These are phyloP conservation scores for Blastomyces silverae DNA, from an alignment of 2,329 filamentous ascomycete species.

Conservation along the genomic window DNA sequence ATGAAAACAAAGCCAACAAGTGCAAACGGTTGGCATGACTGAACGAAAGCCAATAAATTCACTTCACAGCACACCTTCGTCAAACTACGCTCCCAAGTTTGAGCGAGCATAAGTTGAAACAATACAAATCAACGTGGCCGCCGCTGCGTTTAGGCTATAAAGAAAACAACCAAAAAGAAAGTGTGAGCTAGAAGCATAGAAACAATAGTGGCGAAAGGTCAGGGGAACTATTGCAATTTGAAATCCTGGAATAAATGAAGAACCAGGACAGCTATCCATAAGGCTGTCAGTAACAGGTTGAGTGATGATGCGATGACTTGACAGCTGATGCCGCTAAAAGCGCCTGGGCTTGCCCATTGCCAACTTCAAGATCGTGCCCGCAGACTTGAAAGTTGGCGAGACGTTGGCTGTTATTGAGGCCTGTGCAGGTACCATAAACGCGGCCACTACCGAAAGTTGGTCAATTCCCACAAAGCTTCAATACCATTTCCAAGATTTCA, in stretches of 20 bases:
- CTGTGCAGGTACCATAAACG: background rate
- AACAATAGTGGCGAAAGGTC: background rate
- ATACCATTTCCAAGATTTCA: background rate
- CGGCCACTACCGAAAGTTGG: background rate
- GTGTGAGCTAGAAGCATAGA: background rate
- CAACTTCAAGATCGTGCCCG: background rate
- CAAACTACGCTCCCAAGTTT: background rate
- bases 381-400: background rate
- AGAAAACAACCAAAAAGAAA: background rate
- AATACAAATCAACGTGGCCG: background rate
- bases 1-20: constrained; percentile 7
- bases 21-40: background rate
- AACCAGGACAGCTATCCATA: background rate
- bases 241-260: background rate
- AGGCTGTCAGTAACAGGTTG: background rate
- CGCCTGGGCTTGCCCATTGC: background rate
- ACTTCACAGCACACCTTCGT: background rate
- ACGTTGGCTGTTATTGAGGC: background rate
- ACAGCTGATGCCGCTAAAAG: background rate
- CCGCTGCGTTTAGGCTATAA: background rate
- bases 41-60: too few species aligned
- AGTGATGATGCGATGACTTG: background rate
- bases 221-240: background rate
- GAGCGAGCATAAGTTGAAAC: background rate
- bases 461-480: background rate